Evolutionary conservation across 192 early-diverging fungal species (phyloP).

Genomic region (Pilobolus umbonatus): DNA sequence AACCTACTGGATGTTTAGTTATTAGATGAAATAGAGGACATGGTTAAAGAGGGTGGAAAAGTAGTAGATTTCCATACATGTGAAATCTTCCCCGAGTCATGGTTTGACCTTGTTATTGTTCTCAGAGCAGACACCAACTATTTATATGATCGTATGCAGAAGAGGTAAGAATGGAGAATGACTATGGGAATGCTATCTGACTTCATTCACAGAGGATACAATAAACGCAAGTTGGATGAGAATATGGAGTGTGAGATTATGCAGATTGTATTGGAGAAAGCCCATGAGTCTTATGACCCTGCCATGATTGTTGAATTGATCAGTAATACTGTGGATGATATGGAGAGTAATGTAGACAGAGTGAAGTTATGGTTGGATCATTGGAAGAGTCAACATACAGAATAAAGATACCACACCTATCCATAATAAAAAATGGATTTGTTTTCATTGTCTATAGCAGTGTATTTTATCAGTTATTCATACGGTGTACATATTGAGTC

Average conservation of each 20-base stretch:
- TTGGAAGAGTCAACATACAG: constrained; percentile 44
- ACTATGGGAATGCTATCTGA: background rate
- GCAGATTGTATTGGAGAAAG: constrained; percentile 91
- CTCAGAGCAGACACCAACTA: constrained; percentile 73
- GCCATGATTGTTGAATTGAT: constrained; percentile 78
- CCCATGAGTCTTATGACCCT: constrained; percentile 72
- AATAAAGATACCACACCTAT: constrained; percentile 3
- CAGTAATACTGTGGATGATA: constrained; percentile 80
- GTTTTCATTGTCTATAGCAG: too few species aligned
- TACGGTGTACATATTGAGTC: too few species aligned
- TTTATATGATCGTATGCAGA: constrained; percentile 77
- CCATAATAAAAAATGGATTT: too few species aligned
- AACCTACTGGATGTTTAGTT: too few species aligned
- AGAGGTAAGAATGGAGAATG: constrained; percentile 44
- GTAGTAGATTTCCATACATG: constrained; percentile 94
- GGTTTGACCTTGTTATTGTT: constrained; percentile 96
- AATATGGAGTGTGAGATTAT: constrained; percentile 98
- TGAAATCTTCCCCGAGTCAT: constrained; percentile 94
- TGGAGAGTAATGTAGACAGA: constrained; percentile 86
- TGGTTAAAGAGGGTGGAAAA: constrained; percentile 74
- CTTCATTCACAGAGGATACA: constrained; percentile 60
- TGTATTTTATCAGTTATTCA: too few species aligned
- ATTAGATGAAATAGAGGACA: constrained; percentile 86
- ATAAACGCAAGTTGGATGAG: constrained; percentile 79
- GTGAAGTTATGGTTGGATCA: constrained; percentile 66